These are phyloP conservation scores for Wickerhamomyces rabaulensis DNA, from an alignment of 805 yeast genomes.

Conservation along the genomic window DNA sequence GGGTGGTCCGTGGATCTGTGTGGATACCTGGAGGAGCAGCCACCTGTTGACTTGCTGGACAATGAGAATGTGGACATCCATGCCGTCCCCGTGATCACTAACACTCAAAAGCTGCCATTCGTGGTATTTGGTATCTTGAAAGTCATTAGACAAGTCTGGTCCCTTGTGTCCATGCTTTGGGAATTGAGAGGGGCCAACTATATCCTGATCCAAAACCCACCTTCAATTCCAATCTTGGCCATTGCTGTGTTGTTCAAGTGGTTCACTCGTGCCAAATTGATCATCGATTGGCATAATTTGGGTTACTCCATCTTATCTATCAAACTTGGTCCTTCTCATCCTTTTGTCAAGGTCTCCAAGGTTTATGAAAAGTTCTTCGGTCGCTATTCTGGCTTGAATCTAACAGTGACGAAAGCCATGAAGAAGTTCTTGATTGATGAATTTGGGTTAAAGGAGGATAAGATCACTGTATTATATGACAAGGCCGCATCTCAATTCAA, in stretches of 20 bases:
- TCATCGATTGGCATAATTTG: constrained; percentile 96
- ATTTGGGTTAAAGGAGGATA: constrained; percentile 46
- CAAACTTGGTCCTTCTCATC: constrained; percentile 47
- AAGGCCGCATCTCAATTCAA: constrained; percentile 70
- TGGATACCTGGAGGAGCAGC: constrained; percentile 65
- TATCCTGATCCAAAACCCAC: constrained; percentile 86
- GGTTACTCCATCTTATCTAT: constrained; percentile 79
- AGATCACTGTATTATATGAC: constrained; percentile 70
- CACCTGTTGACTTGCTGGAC: constrained; percentile 46
- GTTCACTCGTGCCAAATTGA: constrained; percentile 51
- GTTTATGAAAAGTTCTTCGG: constrained; percentile 63
- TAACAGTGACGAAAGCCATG: constrained; percentile 80
- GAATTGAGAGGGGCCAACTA: constrained; percentile 56
- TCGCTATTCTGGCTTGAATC: constrained; percentile 58
- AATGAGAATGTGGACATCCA: constrained; percentile 48
- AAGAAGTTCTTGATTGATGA: constrained; percentile 49
- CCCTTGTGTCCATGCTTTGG: constrained; percentile 44
- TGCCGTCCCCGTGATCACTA: constrained; percentile 37
- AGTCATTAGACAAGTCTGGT: constrained; percentile 48
- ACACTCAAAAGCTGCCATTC: constrained; percentile 41
- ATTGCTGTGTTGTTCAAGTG: constrained; percentile 51
- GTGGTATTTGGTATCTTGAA: constrained; percentile 53
- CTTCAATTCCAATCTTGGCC: constrained; percentile 77
- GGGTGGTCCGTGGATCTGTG: constrained; percentile 79
- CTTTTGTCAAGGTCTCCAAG: constrained; percentile 55